Evolutionary conservation across 2,329 filamentous ascomycete species (phyloP), one percentile per base, ranked within the genome.

Genomic region (Penicillium sp.): DNA sequence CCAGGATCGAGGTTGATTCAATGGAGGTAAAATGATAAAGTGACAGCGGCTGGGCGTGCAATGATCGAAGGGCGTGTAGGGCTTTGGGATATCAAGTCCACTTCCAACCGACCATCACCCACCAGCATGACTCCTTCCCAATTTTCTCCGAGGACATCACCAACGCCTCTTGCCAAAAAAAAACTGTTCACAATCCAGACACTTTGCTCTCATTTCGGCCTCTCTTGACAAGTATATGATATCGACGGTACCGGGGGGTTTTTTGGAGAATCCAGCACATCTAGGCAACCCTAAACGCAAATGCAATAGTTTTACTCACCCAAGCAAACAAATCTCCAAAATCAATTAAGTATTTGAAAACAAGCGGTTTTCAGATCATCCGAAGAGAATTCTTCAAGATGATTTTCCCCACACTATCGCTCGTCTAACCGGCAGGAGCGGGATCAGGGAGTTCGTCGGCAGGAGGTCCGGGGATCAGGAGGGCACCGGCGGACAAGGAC

Each of bases 391-490:
- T 45, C 53, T 64, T 37, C 60, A 49, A 65, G 59, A 70, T 68
- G 65, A 66, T 61, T 56, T 71, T 71, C 65, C 72, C 73, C 71
- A 72, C 72, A 59, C 69, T 70, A 67, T 73, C 67, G 73, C 72
- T 74, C 74, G 70, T 76, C 73, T 76, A 76, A 74, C 72, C 75
- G 73, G 74, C 71, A 76, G 75, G 71, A 76, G 74, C 72, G 72
- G 68, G 68, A 71, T 70, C 70, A 76, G 73, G 72, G 72, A 69
- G 65, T 69, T 71, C 62, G 74, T 74, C 70, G 71, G 62, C 67
- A 35, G 22, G 15, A n/a, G 51, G 35, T 40, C 69, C 71, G 63
- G 63, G 72, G 67, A 72, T 72, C 68, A 69, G 60, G 67, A 68
- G 65, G 71, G 71, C 69, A 72, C 72, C 71, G 75, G 62, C 61